Conservation (phyloP, 164 flowering plant genomes). For the Sedum album region DNA sequence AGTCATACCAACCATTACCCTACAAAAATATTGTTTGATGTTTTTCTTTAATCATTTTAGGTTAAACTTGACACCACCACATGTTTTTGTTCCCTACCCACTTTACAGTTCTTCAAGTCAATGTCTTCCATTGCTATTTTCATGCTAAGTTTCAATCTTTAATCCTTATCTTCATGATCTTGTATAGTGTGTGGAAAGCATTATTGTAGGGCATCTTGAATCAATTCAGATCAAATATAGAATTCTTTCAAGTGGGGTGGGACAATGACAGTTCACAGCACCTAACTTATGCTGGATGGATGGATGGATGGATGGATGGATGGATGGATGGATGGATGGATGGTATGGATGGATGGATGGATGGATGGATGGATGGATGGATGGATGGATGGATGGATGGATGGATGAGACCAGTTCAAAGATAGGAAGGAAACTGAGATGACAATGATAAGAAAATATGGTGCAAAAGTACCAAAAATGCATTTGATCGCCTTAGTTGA, state of each 20-base stretch:
- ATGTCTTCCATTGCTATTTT: not conserved
- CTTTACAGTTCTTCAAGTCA: not conserved
- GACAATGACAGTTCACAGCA: not conserved
- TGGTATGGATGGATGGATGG: not conserved
- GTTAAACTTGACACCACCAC: not conserved
- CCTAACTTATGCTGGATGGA: slow-evolving; percentile 4
- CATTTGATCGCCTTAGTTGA: too few species aligned
- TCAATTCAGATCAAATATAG: not conserved
- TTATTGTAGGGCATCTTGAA: too few species aligned
- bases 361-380: too few species aligned
- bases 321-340: not conserved
- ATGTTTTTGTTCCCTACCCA: not conserved
- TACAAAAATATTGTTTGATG: not conserved
- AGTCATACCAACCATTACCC: slow-evolving; percentile 1
- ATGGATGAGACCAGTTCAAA: too few species aligned
- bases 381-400: too few species aligned
- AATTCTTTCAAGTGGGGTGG: not conserved
- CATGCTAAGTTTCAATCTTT: not conserved
- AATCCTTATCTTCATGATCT: not conserved
- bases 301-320: not conserved
- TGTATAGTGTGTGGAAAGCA: not conserved
- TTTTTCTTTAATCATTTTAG: not conserved
- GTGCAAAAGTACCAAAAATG: too few species aligned
- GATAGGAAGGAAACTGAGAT: too few species aligned
- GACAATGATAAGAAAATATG: too few species aligned